phyloP scores from a whole-genome alignment of 306 rosid genomes.

The Echinosophora koreensis region DNA sequence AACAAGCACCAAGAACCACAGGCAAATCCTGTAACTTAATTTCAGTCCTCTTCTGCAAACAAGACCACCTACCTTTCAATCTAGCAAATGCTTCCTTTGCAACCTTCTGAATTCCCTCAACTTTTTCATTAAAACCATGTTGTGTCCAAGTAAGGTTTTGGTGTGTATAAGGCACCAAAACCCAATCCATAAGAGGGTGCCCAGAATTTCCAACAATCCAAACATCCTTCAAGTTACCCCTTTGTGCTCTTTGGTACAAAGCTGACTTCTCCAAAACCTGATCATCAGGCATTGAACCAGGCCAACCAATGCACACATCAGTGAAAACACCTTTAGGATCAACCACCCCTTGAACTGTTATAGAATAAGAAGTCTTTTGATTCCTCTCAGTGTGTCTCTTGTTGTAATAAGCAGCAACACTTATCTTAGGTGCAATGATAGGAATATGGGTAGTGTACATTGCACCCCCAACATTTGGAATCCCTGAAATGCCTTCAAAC shows the following conservation, averaged over 20 bases:
- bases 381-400: slow-evolving; percentile 75
- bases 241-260: slow-evolving; percentile 53
- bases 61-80: slow-evolving; percentile 78
- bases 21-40: slow-evolving; percentile 83
- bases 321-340: slow-evolving; percentile 66
- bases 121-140: slow-evolving; percentile 71
- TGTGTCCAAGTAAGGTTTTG: slow-evolving; percentile 77
- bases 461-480: slow-evolving; percentile 64
- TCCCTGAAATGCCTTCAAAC: slow-evolving; percentile 61
- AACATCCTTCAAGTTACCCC: slow-evolving; percentile 60
- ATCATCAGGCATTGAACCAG: slow-evolving; percentile 75
- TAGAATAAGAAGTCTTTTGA: slow-evolving; percentile 76
- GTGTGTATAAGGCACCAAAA: slow-evolving; percentile 70
- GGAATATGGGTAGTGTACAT: slow-evolving; percentile 85
- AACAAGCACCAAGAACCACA: slow-evolving; percentile 79
- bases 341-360: slow-evolving; percentile 83
- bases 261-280: slow-evolving; percentile 73
- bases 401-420: slow-evolving; percentile 65
- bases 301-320: slow-evolving; percentile 82
- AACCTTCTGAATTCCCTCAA: slow-evolving; percentile 48
- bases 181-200: slow-evolving; percentile 69
- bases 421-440: slow-evolving; percentile 74
- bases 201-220: slow-evolving; percentile 81
- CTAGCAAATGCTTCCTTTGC: slow-evolving; percentile 69
- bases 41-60: slow-evolving; percentile 86